Percentiles rank a stretch among this genome's conserved stretches.
phyloP scores from a whole-genome alignment of 805 yeast genomes.

The Hermanozyma aechmeae region DNA sequence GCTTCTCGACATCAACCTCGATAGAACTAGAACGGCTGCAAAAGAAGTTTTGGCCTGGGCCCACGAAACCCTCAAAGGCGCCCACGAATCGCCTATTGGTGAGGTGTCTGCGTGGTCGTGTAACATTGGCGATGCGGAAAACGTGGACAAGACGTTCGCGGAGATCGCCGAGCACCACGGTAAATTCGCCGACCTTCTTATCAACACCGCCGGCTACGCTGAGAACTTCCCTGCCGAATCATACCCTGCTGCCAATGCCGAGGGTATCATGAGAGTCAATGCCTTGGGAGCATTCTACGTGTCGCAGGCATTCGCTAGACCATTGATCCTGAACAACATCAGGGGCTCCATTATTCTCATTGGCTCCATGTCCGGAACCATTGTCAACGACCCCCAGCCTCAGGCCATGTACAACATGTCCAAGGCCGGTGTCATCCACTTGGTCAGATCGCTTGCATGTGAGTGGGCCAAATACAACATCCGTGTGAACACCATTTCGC shows the following conservation, averaged over 20 bases:
- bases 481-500: conserved; percentile 70
- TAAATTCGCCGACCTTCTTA: conserved; percentile 51
- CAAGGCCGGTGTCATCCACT: conserved; percentile 79
- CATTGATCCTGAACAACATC: conserved; percentile 46
- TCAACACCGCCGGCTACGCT: conserved; percentile 81
- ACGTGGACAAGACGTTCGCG: conserved; percentile 47
- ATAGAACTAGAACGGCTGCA: conserved; percentile 48
- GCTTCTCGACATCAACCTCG: conserved; percentile 57
- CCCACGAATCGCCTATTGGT: conserved; percentile 23
- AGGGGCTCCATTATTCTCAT: conserved; percentile 57
- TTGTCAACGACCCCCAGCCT: conserved; percentile 73
- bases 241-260: conserved; percentile 65
- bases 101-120: conserved; percentile 59
- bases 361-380: conserved; percentile 75
- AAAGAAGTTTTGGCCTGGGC: conserved; percentile 41
- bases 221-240: conserved; percentile 73
- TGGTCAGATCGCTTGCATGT: conserved; percentile 65
- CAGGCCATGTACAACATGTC: conserved; percentile 78
- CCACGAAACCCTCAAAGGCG: conserved; percentile 28
- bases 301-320: conserved; percentile 64
- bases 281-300: conserved; percentile 68
- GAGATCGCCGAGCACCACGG: conserved; percentile 51
- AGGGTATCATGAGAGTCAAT: conserved; percentile 60
- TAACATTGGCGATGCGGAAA: conserved; percentile 56
- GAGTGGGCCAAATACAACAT: conserved; percentile 76